Evolutionary conservation across 2,329 filamentous ascomycete genomes (phyloP).

Genomic region (Zopfia rhizophila): DNA sequence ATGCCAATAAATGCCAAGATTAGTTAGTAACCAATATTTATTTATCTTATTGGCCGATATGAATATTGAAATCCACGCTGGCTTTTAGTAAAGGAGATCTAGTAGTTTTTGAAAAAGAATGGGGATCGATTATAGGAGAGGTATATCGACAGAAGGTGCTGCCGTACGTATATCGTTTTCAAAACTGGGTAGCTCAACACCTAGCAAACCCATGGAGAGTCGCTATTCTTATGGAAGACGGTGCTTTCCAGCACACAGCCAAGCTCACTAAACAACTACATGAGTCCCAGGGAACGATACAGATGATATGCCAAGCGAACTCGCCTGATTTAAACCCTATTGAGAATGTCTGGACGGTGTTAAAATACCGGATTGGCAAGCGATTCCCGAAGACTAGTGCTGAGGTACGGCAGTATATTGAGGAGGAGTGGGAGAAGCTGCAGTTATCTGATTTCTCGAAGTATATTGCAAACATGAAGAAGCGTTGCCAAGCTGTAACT

Average conservation of each 20-base stretch:
- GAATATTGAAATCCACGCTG: no score
- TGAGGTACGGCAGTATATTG: conserved; percentile 1
- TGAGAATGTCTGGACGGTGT: conserved; percentile 1
- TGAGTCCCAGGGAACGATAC: conserved; percentile 7
- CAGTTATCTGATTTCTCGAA: conserved; percentile 13
- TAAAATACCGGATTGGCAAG: conserved; percentile 1
- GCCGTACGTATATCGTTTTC: conserved; percentile 19
- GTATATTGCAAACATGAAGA: conserved; percentile 21
- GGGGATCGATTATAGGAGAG: conserved; percentile 12
- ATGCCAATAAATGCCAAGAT: no score
- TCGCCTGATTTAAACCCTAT: conserved; percentile 4
- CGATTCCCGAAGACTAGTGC: conserved; percentile 1
- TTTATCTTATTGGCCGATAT: no score
- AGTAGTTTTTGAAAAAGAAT: conserved; percentile 21
- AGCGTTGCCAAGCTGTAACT: conserved; percentile 20
- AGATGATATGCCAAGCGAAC: conserved; percentile 12
- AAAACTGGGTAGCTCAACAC: conserved; percentile 15
- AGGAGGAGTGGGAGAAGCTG: conserved; percentile 7
- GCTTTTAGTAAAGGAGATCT: conserved; percentile 18
- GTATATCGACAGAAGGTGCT: conserved; percentile 15
- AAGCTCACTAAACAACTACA: conserved; percentile 18
- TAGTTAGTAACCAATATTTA: no score
- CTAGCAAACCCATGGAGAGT: conserved; percentile 5
- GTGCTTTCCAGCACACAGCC: conserved; percentile 21
- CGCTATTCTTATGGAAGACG: conserved; percentile 23